Evolutionary conservation across 257 asterid genomes (phyloP).

Genomic region (Salvia hispanica): DNA sequence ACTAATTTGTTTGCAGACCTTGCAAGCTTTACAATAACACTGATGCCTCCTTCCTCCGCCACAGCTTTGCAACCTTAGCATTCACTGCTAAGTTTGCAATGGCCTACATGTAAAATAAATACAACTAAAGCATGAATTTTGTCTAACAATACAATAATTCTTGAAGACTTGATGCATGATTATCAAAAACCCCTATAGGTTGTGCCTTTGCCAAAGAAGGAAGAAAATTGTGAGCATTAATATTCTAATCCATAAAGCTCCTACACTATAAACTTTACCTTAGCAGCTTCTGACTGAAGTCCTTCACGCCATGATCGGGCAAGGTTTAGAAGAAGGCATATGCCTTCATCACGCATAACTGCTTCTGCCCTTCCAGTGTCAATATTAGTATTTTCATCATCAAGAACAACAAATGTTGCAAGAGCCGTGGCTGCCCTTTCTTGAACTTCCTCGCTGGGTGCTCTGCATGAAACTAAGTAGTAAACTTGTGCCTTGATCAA

Average conservation of each 20-base stretch:
- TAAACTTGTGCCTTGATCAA: slow-evolving; percentile 70
- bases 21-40: slow-evolving; percentile 62
- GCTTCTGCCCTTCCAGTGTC: slow-evolving; percentile 80
- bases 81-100: slow-evolving; percentile 77
- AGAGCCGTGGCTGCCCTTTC: slow-evolving; percentile 89
- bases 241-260: slow-evolving; percentile 9
- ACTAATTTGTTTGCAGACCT: slow-evolving; percentile 74
- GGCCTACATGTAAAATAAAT: slow-evolving; percentile 55
- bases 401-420: slow-evolving; percentile 75
- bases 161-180: slow-evolving; percentile 24
- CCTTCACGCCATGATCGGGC: slow-evolving; percentile 83
- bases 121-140: slow-evolving; percentile 8
- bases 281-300: slow-evolving; percentile 84
- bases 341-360: slow-evolving; percentile 68
- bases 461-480: slow-evolving; percentile 74
- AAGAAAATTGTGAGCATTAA: neutral
- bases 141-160: slow-evolving; percentile 14
- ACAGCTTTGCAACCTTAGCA: slow-evolving; percentile 87
- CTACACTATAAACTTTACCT: slow-evolving; percentile 44
- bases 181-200: neutral
- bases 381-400: slow-evolving; percentile 78
- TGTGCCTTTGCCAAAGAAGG: neutral
- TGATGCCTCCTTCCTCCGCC: slow-evolving; percentile 88
- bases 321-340: slow-evolving; percentile 65
- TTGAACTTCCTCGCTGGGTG: slow-evolving; percentile 76